Percentiles rank a stretch among this genome's conserved stretches.
These are phyloP conservation scores for Zoysia pacifica DNA, from an alignment of 176 grass and related monocot genomes.

Conservation along the genomic window DNA sequence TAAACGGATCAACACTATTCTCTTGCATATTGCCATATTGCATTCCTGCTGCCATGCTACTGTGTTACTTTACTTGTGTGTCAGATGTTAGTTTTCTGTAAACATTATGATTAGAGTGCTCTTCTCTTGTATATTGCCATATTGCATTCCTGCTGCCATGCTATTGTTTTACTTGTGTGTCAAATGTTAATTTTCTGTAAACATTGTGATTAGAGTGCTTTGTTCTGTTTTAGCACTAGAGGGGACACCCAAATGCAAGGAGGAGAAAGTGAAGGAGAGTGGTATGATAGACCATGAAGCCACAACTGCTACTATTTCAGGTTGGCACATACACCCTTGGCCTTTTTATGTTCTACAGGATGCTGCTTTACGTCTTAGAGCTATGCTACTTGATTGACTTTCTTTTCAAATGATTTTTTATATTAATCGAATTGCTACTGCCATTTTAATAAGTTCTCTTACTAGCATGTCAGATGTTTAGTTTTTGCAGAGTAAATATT, in stretches of 20 bases:
- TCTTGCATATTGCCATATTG: background rate
- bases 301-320: background rate
- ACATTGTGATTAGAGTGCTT: background rate
- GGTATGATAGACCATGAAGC: background rate
- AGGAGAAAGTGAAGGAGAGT: background rate
- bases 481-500: background rate
- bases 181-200: background rate
- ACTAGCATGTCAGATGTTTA: background rate
- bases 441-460: background rate
- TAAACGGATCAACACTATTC: background rate
- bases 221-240: background rate
- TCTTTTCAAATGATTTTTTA: too few relatives aligned
- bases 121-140: background rate
- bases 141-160: background rate
- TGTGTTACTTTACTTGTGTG: background rate
- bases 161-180: background rate
- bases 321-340: background rate
- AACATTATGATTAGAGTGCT: too few relatives aligned
- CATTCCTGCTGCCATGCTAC: background rate
- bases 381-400: too few relatives aligned
- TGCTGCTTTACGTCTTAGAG: background rate
- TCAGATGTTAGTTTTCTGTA: background rate
- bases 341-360: background rate
- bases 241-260: background rate
- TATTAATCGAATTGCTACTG: background rate